Conservation (phyloP, 371 early-diverging fungal genomes). For the Paraphysoderma sedebokerense region DNA sequence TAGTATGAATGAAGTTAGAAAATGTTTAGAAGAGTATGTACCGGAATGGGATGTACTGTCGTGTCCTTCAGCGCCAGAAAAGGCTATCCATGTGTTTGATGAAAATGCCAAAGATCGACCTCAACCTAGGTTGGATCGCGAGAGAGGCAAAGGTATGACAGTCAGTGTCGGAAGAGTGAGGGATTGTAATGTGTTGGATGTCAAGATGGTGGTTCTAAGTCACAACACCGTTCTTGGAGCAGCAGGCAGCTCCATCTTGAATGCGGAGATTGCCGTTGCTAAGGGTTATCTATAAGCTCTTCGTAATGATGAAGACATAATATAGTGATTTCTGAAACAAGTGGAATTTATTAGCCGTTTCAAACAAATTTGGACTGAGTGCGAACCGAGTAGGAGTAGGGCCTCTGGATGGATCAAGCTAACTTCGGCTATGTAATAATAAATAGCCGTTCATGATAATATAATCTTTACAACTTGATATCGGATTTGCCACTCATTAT, state of each 20-base stretch:
- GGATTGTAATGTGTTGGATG: conserved; percentile 61
- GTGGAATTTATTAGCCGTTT: too few relatives aligned
- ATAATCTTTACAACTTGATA: too few relatives aligned
- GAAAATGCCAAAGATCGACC: conserved; percentile 70
- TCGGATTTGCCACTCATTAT: too few relatives aligned
- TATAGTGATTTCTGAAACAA: too few relatives aligned
- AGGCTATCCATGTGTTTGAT: conserved; percentile 52
- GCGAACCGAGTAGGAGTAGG: too few relatives aligned
- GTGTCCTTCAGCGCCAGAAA: conserved; percentile 60
- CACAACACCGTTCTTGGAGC: conserved; percentile 96
- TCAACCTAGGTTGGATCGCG: conserved; percentile 84
- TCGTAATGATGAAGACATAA: background rate
- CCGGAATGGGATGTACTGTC: conserved; percentile 56
- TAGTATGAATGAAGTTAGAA: conserved; percentile 46
- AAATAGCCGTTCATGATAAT: too few relatives aligned
- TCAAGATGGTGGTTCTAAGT: conserved; percentile 72
- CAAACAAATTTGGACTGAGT: too few relatives aligned
- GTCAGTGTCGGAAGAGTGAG: conserved; percentile 83
- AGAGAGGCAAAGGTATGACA: conserved; percentile 62
- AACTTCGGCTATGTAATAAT: too few relatives aligned
- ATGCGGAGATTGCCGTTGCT: conserved; percentile 83
- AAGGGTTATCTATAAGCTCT: conserved; percentile 50
- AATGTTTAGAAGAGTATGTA: conserved; percentile 47
- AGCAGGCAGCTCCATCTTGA: conserved; percentile 82
- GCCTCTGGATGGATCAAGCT: too few relatives aligned